Percentiles rank a stretch among this genome's conserved stretches.
Evolutionary conservation across 2,329 filamentous ascomycete genomes (phyloP).

Genomic region (Sporothrix globosa): DNA sequence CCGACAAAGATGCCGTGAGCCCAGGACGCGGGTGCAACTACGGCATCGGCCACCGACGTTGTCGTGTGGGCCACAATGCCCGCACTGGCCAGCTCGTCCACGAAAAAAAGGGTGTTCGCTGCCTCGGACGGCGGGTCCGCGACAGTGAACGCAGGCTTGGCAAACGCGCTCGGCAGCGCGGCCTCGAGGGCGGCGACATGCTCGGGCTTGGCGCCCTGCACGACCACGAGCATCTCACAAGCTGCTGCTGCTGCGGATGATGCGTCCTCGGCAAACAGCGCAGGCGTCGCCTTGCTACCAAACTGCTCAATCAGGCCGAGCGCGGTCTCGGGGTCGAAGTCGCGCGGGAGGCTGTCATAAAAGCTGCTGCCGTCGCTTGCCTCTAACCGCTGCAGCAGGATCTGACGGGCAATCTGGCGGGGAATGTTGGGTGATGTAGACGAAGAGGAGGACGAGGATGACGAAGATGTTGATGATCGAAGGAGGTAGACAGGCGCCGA

Average conservation of each 20-base stretch:
- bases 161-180: conserved; percentile 44
- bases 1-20: conserved; percentile 48
- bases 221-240: conserved; percentile 61
- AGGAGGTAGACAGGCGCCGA: conserved; percentile 60
- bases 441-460: conserved; percentile 34
- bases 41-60: conserved; percentile 47
- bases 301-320: conserved; percentile 63
- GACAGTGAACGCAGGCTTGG: conserved; percentile 55
- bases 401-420: conserved; percentile 59
- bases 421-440: conserved; percentile 50
- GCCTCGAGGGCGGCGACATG: conserved; percentile 50
- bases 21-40: conserved; percentile 47
- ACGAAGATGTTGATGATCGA: not conserved
- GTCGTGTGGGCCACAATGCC: conserved; percentile 38
- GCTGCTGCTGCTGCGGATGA: conserved; percentile 41
- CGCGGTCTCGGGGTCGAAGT: conserved; percentile 51
- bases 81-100: conserved; percentile 47
- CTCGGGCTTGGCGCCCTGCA: conserved; percentile 58
- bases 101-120: conserved; percentile 50
- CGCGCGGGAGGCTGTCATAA: conserved; percentile 51
- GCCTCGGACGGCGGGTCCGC: conserved; percentile 50
- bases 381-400: conserved; percentile 61
- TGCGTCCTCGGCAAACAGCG: conserved; percentile 54
- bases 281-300: conserved; percentile 53
- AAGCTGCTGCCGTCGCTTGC: conserved; percentile 53